These are phyloP conservation scores for Gnaphalium uliginosum DNA, from an alignment of 129 eudicot genomes.

Conservation along the genomic window DNA sequence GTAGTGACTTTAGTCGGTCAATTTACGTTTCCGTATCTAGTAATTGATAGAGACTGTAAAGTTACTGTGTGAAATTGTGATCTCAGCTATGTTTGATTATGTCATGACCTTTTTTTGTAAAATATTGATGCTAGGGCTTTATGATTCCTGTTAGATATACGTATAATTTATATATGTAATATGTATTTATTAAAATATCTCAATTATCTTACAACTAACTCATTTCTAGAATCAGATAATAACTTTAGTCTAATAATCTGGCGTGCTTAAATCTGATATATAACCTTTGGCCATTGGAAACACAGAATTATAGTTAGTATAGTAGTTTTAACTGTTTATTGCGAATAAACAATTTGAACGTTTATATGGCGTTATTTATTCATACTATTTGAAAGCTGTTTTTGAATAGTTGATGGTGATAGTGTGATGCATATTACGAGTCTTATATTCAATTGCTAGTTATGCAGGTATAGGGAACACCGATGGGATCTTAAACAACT, in stretches of 20 bases:
- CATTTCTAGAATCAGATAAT: background rate
- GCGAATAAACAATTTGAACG: background rate
- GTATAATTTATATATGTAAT: too few species aligned
- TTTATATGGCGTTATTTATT: too few species aligned
- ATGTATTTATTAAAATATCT: too few species aligned
- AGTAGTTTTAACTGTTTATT: background rate
- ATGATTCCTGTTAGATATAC: background rate
- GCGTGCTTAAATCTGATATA: background rate
- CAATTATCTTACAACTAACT: too few species aligned
- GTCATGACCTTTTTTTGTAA: conserved; percentile 11
- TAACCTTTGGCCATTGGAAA: too few species aligned
- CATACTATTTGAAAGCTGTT: conserved; percentile 9
- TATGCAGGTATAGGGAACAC: conserved; percentile 79
- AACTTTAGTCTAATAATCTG: background rate
- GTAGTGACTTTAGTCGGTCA: background rate
- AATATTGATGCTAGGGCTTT: background rate
- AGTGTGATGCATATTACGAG: conserved; percentile 24
- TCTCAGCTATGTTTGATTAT: conserved; percentile 2
- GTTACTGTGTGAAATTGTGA: background rate
- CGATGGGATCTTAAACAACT: conserved; percentile 87
- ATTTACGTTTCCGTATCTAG: conserved; percentile 5
- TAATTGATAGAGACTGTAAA: conserved; percentile 6
- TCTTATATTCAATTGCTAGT: conserved; percentile 48
- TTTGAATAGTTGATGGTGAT: background rate
- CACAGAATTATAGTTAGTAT: too few species aligned